Base-by-base conservation (phyloP, 2,329 filamentous ascomycete species). In the Blumeria hordei region DNA sequence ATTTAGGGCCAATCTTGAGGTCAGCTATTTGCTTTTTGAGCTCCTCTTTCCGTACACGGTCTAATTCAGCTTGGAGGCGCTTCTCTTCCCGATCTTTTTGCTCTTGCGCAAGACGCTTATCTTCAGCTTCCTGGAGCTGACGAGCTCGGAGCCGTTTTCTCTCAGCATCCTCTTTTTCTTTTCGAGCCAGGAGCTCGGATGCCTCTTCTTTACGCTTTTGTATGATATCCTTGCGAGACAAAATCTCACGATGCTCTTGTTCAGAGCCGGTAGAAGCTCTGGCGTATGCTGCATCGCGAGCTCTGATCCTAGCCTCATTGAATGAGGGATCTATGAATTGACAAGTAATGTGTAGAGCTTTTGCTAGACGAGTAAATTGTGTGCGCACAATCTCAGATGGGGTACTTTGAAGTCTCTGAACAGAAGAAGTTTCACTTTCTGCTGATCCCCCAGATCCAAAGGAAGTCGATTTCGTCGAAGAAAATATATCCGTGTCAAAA, bases 401-500 rank as follows among this genome's bases (percentile, higher is more conserved):
- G 1, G 92, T 98, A 74, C 87, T 94, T 73, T 98, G 92, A 51
- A 98, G 80, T 63, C 88, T 85, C 72, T 98, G 92, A 39, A 96
- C 85, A 53, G 85, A 84, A 64, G 83, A 81, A 55, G 77, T 75
- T 66, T 95, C 88, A 59, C 74, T 78, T 71, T 96, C 92, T 50
- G 90, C 85, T 55, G 90, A 94, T 58, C 88, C 88, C 56, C 76
- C 78, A 61, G 87, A 88, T 59, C 88, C 88, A 59, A 85, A 76
- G 69, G 94, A 86, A 58, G 87, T 77, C 61, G 90, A 86, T 74
- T 94, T 96, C 65, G 88, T 81, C 14, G 92, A 95, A 37, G 92
- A 94, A 75, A 98, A 96, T 61, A 98, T 88, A 68, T 98, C 92
- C 55, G 87, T 93, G 68, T 98, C 92, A 64, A 98, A 98, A 68